Base-by-base conservation (phyloP, 441 rosid species). In the Erysimum pusillum region DNA sequence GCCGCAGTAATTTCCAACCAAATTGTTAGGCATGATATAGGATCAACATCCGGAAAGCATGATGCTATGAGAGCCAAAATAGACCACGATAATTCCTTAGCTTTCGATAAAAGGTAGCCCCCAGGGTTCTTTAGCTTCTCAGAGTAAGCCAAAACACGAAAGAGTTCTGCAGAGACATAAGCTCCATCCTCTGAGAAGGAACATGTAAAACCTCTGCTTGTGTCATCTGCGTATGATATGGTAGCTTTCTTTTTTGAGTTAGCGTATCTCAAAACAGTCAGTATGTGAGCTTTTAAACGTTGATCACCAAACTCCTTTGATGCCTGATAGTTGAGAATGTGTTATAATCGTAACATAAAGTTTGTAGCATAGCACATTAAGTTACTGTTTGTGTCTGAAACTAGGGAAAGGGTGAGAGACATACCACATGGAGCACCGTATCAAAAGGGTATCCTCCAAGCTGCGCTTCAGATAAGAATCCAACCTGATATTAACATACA, bases 1-100 rank as follows among this genome's bases (percentile, higher is more conserved):
- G 98, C 98, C 25, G 98, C 99, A 38, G 98, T 94, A 77, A 96
- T 96, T 87, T 96, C 99, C 86, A 96, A 88, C 99, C 99, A 96
- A 82, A 86, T 90, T 48, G 97, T 86, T 63, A 94, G 87, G 87
- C 98, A 96, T 61, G 92, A 87, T 77, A 92, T 79, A 60, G 98
- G 91, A 79, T 91, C 83, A 73, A 89, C 97, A 73, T 96, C 98
- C 41, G 95, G 84, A 81, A 92, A 96, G 88, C 99, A 96, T 67
- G 98, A 96, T 45, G 98, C 99, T 81, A 94, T 84, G 89, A 94
- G 87, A 64, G 97, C 99, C 90, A 96, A 89, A 74, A 92, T 85
- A 61, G 98, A 91, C 99, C 99, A 96, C 4, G 98, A 94, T 80
- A 96, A 77, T 78, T 94, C 98, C 86, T 94, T 96, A 44, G 98